phyloP scores from a whole-genome alignment of 345 rosid genomes.

The Eucalyptus pumila region DNA sequence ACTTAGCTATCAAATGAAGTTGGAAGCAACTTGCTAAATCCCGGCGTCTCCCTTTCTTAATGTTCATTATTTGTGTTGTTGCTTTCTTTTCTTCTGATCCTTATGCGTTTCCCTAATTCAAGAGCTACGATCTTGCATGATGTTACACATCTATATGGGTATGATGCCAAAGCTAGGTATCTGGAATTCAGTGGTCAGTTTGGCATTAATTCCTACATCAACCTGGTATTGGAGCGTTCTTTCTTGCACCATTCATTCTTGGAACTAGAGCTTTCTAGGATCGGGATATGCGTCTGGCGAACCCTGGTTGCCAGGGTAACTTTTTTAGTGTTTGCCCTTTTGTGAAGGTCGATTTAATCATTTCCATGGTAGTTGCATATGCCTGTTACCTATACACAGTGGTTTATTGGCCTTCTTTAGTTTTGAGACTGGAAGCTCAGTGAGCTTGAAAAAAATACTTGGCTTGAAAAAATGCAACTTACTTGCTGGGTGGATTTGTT shows the following conservation, averaged over 20 bases:
- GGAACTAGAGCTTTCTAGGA: background rate
- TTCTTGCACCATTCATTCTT: background rate
- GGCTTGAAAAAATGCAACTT: background rate
- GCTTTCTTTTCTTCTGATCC: background rate
- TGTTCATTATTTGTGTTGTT: background rate
- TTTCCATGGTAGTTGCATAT: background rate
- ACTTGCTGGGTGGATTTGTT: background rate
- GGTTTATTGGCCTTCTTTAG: background rate
- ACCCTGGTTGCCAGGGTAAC: background rate
- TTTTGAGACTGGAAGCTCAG: background rate
- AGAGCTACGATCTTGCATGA: background rate
- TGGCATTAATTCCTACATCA: background rate
- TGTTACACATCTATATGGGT: background rate
- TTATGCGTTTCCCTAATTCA: background rate
- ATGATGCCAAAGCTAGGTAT: background rate
- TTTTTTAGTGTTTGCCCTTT: background rate
- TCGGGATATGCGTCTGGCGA: background rate
- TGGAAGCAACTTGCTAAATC: background rate
- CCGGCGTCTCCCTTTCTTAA: background rate
- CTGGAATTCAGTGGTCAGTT: background rate
- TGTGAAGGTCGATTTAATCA: background rate
- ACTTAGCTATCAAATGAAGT: background rate
- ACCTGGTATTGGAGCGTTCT: background rate
- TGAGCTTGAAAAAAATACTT: background rate
- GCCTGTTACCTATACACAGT: background rate